These are phyloP conservation scores for Saccharum hybrid DNA, from an alignment of 202 grass and related monocot species.

Conservation along the genomic window DNA sequence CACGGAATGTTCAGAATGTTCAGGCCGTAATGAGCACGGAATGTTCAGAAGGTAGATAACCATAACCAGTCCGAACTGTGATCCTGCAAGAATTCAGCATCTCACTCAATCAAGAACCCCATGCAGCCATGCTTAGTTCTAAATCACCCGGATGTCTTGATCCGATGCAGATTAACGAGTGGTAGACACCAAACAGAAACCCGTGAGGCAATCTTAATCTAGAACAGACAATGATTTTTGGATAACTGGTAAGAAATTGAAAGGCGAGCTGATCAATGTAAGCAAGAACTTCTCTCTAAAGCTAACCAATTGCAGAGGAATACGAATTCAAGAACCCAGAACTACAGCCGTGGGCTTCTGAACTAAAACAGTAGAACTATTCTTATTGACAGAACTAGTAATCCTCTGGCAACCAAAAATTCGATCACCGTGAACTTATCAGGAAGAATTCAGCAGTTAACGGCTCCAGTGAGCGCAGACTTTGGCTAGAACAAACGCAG, in stretches of 20 bases:
- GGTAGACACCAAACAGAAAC: neutral
- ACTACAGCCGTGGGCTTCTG: neutral
- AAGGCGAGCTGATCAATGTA: neutral
- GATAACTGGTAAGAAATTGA: too few species aligned
- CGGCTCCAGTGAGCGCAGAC: neutral
- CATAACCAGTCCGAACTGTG: neutral
- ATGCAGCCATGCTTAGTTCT: too few species aligned
- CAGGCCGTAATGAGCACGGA: neutral
- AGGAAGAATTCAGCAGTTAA: neutral
- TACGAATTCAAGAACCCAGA: neutral
- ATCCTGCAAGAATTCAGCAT: too few species aligned
- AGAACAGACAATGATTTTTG: neutral
- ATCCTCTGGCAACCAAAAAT: neutral
- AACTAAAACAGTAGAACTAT: neutral
- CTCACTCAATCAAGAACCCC: neutral
- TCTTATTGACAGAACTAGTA: neutral
- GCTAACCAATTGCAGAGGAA: neutral
- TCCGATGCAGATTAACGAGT: too few species aligned
- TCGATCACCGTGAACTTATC: neutral
- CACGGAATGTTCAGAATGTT: too few species aligned
- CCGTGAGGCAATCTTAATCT: neutral
- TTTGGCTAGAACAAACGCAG: neutral
- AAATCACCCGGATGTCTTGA: too few species aligned
- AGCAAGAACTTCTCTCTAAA: neutral
- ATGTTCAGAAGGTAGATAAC: neutral